Percentiles rank a stretch among this genome's conserved stretches.
Conservation (phyloP, 352 stramenopile genomes). For the Phytophthora sp. region DNA sequence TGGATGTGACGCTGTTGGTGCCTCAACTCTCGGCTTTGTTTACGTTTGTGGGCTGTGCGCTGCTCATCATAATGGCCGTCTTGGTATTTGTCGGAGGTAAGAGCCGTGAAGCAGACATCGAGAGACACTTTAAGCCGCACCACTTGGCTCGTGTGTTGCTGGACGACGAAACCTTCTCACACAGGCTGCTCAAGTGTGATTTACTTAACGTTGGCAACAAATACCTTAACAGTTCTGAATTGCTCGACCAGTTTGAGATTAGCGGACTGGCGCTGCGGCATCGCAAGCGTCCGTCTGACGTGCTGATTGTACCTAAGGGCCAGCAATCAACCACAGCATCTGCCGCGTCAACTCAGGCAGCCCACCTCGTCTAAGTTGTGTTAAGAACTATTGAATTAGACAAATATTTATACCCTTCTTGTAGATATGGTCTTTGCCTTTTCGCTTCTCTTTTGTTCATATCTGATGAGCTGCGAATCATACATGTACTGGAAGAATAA, state of each 20-base stretch:
- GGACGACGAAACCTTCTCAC: slow-evolving; percentile 44
- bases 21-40: slow-evolving; percentile 45
- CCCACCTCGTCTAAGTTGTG: slow-evolving; percentile 35
- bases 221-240: slow-evolving; percentile 57
- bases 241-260: slow-evolving; percentile 67
- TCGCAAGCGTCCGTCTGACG: slow-evolving; percentile 43
- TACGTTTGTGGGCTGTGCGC: slow-evolving; percentile 44
- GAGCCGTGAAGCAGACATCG: slow-evolving; percentile 46
- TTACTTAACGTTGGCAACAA: slow-evolving; percentile 57
- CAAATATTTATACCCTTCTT: too few species aligned
- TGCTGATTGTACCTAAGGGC: slow-evolving; percentile 45
- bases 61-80: slow-evolving; percentile 47
- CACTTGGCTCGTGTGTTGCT: slow-evolving; percentile 55
- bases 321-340: slow-evolving; percentile 34
- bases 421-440: too few species aligned
- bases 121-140: slow-evolving; percentile 52
- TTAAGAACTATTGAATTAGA: slow-evolving; percentile 35
- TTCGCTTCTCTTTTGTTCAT: too few species aligned
- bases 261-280: slow-evolving; percentile 52
- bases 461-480: too few species aligned
- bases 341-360: slow-evolving; percentile 30
- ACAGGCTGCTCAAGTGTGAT: slow-evolving; percentile 51
- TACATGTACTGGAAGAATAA: too few species aligned
- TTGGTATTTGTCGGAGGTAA: slow-evolving; percentile 52
- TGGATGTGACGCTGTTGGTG: slow-evolving; percentile 47